Percentiles rank a stretch among this genome's conserved stretches.
Evolutionary conservation across 495 filamentous ascomycete species (phyloP).

Genomic region (Diplogelasinospora grovesii): DNA sequence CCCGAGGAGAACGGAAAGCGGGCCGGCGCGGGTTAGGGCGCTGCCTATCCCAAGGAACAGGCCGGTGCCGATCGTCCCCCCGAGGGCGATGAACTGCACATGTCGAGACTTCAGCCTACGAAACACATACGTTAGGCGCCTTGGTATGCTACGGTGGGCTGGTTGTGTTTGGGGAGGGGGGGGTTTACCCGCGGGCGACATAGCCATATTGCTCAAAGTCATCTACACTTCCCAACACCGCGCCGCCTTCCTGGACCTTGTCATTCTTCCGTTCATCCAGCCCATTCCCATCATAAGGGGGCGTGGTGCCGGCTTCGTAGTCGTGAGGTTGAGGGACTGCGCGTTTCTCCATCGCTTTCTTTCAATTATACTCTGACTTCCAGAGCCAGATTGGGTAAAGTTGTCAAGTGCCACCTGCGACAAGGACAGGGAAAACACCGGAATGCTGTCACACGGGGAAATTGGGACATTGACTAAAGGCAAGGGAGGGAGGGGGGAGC

Average conservation of each 20-base stretch:
- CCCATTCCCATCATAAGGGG: constrained; percentile 3
- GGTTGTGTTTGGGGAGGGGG: too few relatives aligned
- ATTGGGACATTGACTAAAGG: too few relatives aligned
- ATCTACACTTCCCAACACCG: constrained; percentile 2
- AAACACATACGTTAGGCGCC: too few relatives aligned
- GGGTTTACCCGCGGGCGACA: constrained; percentile 8
- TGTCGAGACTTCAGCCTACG: constrained; percentile 35
- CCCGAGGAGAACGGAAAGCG: constrained; percentile 51
- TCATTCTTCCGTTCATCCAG: constrained; percentile 6
- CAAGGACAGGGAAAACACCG: too few relatives aligned
- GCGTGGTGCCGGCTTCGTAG: neutral
- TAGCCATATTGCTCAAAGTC: constrained; percentile 8
- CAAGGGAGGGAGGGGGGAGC: too few relatives aligned
- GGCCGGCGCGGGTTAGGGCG: constrained; percentile 50
- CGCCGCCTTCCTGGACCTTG: neutral
- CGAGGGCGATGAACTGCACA: constrained; percentile 57
- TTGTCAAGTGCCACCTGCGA: too few relatives aligned
- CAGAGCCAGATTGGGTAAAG: too few relatives aligned
- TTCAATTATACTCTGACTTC: too few relatives aligned
- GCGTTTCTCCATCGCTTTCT: too few relatives aligned
- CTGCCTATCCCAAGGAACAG: constrained; percentile 56
- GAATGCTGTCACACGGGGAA: too few relatives aligned
- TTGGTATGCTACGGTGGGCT: neutral
- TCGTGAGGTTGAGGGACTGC: too few relatives aligned
- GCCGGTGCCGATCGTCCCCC: constrained; percentile 58